These are phyloP conservation scores for Lentinula aciculospora DNA, from an alignment of 768 basidiomycete species.

Conservation along the genomic window DNA sequence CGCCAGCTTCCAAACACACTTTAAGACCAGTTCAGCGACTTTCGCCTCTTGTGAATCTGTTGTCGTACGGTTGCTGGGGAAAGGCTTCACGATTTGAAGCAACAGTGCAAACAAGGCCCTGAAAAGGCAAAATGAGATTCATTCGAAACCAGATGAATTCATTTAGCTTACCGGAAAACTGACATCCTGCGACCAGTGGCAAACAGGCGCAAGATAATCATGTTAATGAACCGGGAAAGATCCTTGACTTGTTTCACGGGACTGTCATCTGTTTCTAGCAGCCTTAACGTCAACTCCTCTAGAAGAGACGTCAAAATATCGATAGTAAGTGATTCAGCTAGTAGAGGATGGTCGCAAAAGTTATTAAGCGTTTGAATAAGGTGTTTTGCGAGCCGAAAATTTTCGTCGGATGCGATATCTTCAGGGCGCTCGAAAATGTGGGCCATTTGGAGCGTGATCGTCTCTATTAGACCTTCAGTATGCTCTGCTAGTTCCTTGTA, in stretches of 20 bases:
- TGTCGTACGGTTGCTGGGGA: conserved; percentile 67
- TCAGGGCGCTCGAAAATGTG: conserved; percentile 84
- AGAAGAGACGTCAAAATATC: conserved; percentile 82
- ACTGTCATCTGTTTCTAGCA: conserved; percentile 92
- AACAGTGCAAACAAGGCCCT: conserved; percentile 80
- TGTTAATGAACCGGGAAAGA: conserved; percentile 94
- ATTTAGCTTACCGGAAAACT: conserved; percentile 69
- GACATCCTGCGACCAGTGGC: conserved; percentile 87
- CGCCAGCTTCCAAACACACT: conserved; percentile 98
- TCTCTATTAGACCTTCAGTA: conserved; percentile 82
- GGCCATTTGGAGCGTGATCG: conserved; percentile 86
- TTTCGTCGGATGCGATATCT: conserved; percentile 66
- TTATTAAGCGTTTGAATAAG: conserved; percentile 94
- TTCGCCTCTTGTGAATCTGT: conserved; percentile 78
- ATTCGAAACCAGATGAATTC: conserved; percentile 7
- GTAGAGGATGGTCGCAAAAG: conserved; percentile 84
- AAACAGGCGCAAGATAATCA: conserved; percentile 93
- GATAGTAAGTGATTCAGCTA: conserved; percentile 84
- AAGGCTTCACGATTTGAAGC: conserved; percentile 77
- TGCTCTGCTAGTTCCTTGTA: conserved; percentile 78
- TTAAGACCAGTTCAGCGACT: conserved; percentile 88
- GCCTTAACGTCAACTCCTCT: conserved; percentile 84
- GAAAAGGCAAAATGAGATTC: conserved; percentile 9
- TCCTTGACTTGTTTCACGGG: conserved; percentile 83
- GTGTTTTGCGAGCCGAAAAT: conserved; percentile 94